These are phyloP conservation scores for Coemansia sp. DNA, from an alignment of 192 early-diverging fungal species.

Conservation along the genomic window DNA sequence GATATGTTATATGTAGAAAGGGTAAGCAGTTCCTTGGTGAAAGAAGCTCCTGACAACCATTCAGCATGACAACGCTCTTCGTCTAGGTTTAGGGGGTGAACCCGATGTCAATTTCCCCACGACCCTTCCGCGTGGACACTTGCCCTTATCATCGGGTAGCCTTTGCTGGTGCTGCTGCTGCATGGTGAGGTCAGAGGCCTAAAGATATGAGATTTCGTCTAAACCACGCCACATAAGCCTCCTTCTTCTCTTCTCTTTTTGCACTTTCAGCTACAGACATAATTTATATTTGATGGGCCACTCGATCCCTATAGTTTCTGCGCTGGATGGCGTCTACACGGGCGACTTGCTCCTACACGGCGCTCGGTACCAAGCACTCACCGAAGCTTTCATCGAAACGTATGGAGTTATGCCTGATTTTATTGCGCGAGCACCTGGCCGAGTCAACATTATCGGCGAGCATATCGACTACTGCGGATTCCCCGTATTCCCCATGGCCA, in stretches of 20 bases:
- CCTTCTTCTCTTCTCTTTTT: neutral
- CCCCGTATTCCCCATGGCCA: slow-evolving; percentile 95
- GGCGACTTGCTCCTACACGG: slow-evolving; percentile 14
- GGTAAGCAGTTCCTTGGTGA: neutral
- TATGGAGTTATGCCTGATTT: slow-evolving; percentile 70
- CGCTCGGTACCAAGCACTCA: slow-evolving; percentile 34
- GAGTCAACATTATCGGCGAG: slow-evolving; percentile 97
- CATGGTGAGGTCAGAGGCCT: neutral
- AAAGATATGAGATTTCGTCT: neutral
- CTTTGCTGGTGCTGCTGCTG: neutral
- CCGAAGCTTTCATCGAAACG: slow-evolving; percentile 54
- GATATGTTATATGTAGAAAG: neutral
- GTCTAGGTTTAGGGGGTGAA: neutral
- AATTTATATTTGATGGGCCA: neutral
- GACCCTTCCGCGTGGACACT: neutral
- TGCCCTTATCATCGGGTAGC: neutral
- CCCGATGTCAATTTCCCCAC: neutral
- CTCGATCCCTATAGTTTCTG: slow-evolving; percentile 12
- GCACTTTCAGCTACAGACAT: neutral
- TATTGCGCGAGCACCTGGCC: slow-evolving; percentile 85
- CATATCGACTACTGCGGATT: slow-evolving; percentile 97
- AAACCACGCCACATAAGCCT: neutral
- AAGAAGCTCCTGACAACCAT: neutral
- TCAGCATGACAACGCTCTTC: neutral
- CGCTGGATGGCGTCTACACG: slow-evolving; percentile 17